Evolutionary conservation across 495 filamentous ascomycete genomes (phyloP), one percentile per base, ranked within the genome.

Genomic region (Neurospora sp.): DNA sequence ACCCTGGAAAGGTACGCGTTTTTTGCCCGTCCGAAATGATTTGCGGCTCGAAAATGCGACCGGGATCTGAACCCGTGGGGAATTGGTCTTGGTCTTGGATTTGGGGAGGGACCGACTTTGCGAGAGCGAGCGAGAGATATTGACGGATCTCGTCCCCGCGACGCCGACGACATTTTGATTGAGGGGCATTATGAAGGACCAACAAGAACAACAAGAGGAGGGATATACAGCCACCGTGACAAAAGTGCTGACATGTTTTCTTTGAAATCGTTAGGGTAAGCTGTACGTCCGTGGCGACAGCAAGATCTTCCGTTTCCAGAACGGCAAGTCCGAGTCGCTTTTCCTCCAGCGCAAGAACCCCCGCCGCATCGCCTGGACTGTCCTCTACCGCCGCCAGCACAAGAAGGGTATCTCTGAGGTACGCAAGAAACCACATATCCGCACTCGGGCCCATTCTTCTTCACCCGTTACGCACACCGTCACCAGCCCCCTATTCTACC

Each of bases 271-370:
- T 78, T 72, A 98, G 94, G 94, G 94, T 87, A 98, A 98, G 88
- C 91, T 99, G 86, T 99, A 93, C 88, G 87, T 99, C 89, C 93
- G 96, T 86, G 94, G 94, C 82, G 96, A 99, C 90, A 97, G 93
- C 94, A 99, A 98, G 89, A 90, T 98, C 89, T 99, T 99, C 90
- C 94, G 96, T 81, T 99, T 99, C 92, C 93, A 96, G 86, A 98
- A 96, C 86, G 94, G 96, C 89, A 99, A 99, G 88, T 94, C 94
- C 88, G 96, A 99, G 86, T 97, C 93, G 76, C 92, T 99, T 78
- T 98, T 98, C 90, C 94, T 98, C 76, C 96, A 99, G 89, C 95
- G 96, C 88, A 99, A 99, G 92, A 99, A 99, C 91, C 96, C 96
- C 81, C 94, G 96, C 84, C 92, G 94, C 80, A 98, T 99, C 85